Percentiles rank a stretch among this genome's conserved stretches.
These are phyloP conservation scores for Aspergillus pseudotamarii DNA, from an alignment of 2,329 filamentous ascomycete species.

Conservation along the genomic window DNA sequence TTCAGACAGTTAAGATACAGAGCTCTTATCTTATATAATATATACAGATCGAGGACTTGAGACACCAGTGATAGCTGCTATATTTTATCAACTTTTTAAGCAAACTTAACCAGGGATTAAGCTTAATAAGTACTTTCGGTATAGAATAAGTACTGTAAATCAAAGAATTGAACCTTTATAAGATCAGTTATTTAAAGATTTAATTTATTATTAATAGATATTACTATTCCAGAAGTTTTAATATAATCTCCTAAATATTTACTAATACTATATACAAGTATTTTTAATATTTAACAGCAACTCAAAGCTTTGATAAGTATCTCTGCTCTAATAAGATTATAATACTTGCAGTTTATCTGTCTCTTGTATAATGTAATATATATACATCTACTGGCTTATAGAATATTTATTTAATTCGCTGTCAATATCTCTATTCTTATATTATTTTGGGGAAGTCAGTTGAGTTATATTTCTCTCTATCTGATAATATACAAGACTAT, in stretches of 20 bases:
- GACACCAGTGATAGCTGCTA: slow-evolving; percentile 8
- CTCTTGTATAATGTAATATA: slow-evolving; percentile 11
- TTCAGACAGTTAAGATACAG: slow-evolving; percentile 10
- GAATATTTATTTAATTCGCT: slow-evolving; percentile 17
- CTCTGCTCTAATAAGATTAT: slow-evolving; percentile 12
- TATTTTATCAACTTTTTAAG: slow-evolving; percentile 11
- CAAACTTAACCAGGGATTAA: slow-evolving; percentile 6
- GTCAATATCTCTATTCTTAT: slow-evolving; percentile 12
- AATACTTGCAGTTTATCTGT: slow-evolving; percentile 16
- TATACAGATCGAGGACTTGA: slow-evolving; percentile 10
- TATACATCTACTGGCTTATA: slow-evolving; percentile 12
- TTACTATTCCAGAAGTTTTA: background rate
- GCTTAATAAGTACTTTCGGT: slow-evolving; percentile 12
- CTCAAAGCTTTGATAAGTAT: slow-evolving; percentile 10
- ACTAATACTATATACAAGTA: slow-evolving; percentile 9
- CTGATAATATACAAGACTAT: background rate
- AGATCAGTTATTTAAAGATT: slow-evolving; percentile 6
- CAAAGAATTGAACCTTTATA: slow-evolving; percentile 20
- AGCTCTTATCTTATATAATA: slow-evolving; percentile 12
- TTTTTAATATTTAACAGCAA: slow-evolving; percentile 11
- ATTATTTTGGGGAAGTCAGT: slow-evolving; percentile 10
- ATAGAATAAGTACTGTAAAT: slow-evolving; percentile 11
- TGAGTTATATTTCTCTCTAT: slow-evolving; percentile 13
- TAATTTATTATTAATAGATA: slow-evolving; percentile 7
- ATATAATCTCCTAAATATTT: background rate